Evolutionary conservation across 306 rosid genomes (phyloP), one percentile per base, ranked within the genome.

Genomic region (Prunus kanzakura): DNA sequence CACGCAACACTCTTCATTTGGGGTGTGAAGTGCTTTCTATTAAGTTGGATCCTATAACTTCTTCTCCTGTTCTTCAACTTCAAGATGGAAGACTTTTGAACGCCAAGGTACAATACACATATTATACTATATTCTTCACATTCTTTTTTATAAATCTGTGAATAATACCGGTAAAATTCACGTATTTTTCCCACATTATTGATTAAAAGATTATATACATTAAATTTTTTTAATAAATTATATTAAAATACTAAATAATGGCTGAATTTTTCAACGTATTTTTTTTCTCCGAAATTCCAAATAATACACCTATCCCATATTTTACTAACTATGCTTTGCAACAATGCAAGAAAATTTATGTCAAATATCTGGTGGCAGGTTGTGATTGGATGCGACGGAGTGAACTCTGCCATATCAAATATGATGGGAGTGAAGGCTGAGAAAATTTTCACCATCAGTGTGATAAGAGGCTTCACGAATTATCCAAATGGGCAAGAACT

Each of bases 311-410:
- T 16, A 16, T 16, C 20, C 57, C 19, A 16, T 6, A 4, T 14
- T 52, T 15, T 5, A 52, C 57, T 18, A 14, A 35, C 41, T 1
- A 16, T 11, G 16, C 1, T 16, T 16, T 52, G 19, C n/a, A 16
- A 6, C 20, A 52, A 14, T 16, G 43, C 43, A 38, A 38, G 43
- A 38, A 38, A 38, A 38, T 6, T 38, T 38, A 38, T 38, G 43
- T 38, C 43, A 6, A 38, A 38, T 38, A 38, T 38, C 9, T 38
- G 43, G 14, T 11, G 14, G 55, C 78, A 75, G 78, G 63, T 8
- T 45, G 63, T 75, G 50, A 75, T 75, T 22, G 78, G 78, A 47
- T 75, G 78, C 20, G 78, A 75, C 12, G 78, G 78, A 47, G 71
- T 75, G 63, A 75, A 75, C 20, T 75, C 78, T 6, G 10, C 16